These are phyloP conservation scores for Omphalotus guepiniiformis DNA, from an alignment of 768 basidiomycete species.

Conservation along the genomic window DNA sequence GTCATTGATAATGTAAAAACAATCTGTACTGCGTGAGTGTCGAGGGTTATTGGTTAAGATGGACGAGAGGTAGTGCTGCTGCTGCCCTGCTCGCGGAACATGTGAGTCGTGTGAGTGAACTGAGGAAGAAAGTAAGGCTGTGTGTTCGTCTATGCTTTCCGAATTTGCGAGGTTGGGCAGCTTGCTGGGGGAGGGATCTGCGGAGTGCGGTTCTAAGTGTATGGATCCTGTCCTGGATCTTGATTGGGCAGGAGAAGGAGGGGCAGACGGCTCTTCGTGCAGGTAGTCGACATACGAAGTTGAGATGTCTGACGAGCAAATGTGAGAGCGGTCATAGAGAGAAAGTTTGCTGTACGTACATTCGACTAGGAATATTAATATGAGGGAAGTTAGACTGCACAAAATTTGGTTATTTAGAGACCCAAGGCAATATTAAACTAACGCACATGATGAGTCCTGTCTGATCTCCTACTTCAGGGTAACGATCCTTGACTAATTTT, in stretches of 20 bases:
- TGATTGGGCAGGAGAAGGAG: constrained; percentile 34
- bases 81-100: constrained; percentile 14
- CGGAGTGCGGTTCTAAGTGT: background rate
- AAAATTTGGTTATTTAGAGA: constrained; percentile 2
- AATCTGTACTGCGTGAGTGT: constrained; percentile 13
- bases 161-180: background rate
- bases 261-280: constrained; percentile 55
- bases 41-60: constrained; percentile 13
- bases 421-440: background rate
- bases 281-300: constrained; percentile 72
- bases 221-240: constrained; percentile 9
- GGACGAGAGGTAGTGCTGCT: constrained; percentile 12
- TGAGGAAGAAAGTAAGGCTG: constrained; percentile 6
- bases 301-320: constrained; percentile 51
- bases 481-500: constrained; percentile 38
- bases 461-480: constrained; percentile 49
- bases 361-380: constrained; percentile 76
- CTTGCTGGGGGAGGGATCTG: no score
- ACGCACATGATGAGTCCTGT: constrained; percentile 74
- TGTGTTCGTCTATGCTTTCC: background rate
- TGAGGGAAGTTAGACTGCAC: constrained; percentile 54
- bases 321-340: constrained; percentile 1
- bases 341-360: constrained; percentile 41
- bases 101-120: constrained; percentile 11
- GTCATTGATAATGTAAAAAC: constrained; percentile 16